Conservation (phyloP, 768 basidiomycete species). For the Phylloporus sp. region DNA sequence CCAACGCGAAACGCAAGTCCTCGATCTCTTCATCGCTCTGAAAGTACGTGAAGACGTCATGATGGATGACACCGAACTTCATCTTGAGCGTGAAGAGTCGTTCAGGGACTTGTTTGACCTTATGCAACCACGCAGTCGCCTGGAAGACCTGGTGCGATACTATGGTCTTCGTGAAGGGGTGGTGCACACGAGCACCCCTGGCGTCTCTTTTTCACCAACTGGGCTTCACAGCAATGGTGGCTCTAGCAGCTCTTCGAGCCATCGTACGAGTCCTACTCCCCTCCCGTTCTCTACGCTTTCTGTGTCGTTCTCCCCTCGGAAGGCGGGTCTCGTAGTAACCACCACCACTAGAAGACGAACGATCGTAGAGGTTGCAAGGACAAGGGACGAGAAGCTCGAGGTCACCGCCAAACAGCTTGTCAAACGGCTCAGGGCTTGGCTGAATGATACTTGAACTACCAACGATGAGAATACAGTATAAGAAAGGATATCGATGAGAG, state of each 20-base stretch:
- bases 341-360: conserved; percentile 41
- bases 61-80: conserved; percentile 67
- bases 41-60: conserved; percentile 78
- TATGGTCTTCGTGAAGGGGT: conserved; percentile 40
- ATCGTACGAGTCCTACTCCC: conserved; percentile 7
- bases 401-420: conserved; percentile 49
- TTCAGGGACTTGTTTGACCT: conserved; percentile 79
- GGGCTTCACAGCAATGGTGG: background rate
- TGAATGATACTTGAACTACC: conserved; percentile 27
- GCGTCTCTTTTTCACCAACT: conserved; percentile 1
- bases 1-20: conserved; percentile 69
- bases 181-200: conserved; percentile 15
- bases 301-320: conserved; percentile 37
- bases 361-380: conserved; percentile 48
- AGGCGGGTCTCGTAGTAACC: conserved; percentile 34
- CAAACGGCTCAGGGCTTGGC: conserved; percentile 41
- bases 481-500: background rate
- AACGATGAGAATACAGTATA: too few relatives aligned
- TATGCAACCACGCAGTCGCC: conserved; percentile 62
- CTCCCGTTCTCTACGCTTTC: conserved; percentile 36
- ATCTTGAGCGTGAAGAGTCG: conserved; percentile 68
- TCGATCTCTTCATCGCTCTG: conserved; percentile 77
- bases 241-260: conserved; percentile 4
- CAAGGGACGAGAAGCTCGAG: conserved; percentile 54
- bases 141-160: conserved; percentile 66